Base-by-base conservation (phyloP, 192 early-diverging fungal genomes). In the Rhizophagus sp. region DNA sequence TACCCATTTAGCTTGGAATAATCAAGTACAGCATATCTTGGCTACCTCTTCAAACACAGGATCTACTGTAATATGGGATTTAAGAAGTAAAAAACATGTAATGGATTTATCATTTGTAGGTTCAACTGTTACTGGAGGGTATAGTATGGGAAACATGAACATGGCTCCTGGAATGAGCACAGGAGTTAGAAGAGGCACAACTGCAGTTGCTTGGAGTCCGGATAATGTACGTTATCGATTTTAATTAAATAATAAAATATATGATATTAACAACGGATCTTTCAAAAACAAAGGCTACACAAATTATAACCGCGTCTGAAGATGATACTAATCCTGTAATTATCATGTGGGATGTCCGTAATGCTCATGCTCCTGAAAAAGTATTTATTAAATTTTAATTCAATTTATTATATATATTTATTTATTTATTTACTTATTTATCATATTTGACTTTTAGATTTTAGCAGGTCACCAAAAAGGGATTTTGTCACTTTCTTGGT, bases 1-100 rank as follows among this genome's bases (percentile, higher is more conserved):
- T 34, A 98, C 96, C 0, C 87, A 90, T 22, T 84, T 99, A 44
- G 86, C 94, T 27, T 99, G 97, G 97, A 99, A 99, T 84, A 90
- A 92, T 75, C 92, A 96, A 78, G 94, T 95, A 44, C 89, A 93
- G 73, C 94, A 97, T 77, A 99, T 99, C 81, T 87, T 99, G 76
- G 98, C 96, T 12, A 95, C 94, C 7, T 94, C 94, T 11, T 94
- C 92, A 61, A 95, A 93, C 74, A 96, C 96, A 71, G 97, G 98
- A 62, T 89, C 95, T 79, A 95, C 96, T 25, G 97, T 97, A 36
- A 92, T 99, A 11, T 99, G 97, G 97, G 98, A 99, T 90, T 87
- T 99, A 77, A 88, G 94, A 64, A 91, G 93, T 64, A 88, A 93
- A 63, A 91, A 94, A 61, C 96, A 99, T 80, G 89, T 97, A 36